Conservation (phyloP, 2,329 filamentous ascomycete genomes). For the Microsporum audouinii region DNA sequence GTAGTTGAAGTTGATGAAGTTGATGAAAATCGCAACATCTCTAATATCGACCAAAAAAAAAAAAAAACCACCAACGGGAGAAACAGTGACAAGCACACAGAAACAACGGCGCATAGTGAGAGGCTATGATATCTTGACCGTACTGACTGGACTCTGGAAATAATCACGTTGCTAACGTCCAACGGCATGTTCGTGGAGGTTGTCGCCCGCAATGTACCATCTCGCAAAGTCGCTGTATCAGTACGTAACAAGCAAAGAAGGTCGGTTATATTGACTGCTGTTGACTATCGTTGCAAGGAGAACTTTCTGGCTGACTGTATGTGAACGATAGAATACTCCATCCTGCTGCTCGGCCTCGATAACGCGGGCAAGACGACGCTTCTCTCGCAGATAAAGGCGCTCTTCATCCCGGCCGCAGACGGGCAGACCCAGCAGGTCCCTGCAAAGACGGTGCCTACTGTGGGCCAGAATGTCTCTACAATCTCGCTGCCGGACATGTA, state of each 20-base stretch:
- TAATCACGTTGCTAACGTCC: neutral
- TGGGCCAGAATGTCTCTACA: conserved; percentile 91
- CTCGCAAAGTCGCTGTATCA: conserved; percentile 89
- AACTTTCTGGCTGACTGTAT: neutral
- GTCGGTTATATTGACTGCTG: conserved; percentile 36
- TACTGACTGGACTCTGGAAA: neutral
- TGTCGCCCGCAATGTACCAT: conserved; percentile 58
- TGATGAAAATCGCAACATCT: too few relatives aligned
- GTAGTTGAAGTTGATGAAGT: too few relatives aligned
- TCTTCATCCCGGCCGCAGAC: conserved; percentile 45
- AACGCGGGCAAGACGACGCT: conserved; percentile 98
- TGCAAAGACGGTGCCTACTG: conserved; percentile 85
- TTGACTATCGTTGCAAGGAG: too few relatives aligned
- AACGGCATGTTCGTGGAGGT: neutral
- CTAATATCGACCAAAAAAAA: too few relatives aligned
- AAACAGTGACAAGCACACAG: neutral
- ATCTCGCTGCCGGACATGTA: conserved; percentile 90
- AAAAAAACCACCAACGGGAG: too few relatives aligned
- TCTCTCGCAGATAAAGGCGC: conserved; percentile 86
- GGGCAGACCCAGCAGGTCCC: conserved; percentile 44
- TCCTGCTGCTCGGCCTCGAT: conserved; percentile 91
- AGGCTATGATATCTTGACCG: neutral
- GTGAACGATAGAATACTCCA: conserved; percentile 68
- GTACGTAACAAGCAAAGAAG: conserved; percentile 94
- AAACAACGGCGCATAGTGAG: neutral